Conservation (phyloP, 495 filamentous ascomycete species). For the Astrocystis sublimbata region DNA sequence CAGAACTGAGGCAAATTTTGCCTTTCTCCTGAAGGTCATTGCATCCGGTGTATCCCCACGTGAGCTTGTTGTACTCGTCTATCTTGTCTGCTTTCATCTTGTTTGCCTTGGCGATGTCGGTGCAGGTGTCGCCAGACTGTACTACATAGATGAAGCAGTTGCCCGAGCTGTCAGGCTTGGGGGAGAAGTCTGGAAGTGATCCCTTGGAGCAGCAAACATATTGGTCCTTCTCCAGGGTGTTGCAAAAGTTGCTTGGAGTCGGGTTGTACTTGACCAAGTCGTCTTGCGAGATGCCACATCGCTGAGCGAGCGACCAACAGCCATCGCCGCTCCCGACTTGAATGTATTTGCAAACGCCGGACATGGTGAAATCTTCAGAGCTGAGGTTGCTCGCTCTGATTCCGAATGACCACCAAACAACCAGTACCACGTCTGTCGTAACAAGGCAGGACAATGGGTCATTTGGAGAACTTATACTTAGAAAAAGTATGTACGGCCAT, state of each 20-base stretch:
- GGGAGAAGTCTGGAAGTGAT: neutral
- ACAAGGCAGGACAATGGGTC: too few species aligned
- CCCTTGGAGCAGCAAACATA: neutral
- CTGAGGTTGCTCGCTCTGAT: too few species aligned
- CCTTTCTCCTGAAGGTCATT: neutral
- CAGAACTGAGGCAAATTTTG: neutral
- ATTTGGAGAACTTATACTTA: too few species aligned
- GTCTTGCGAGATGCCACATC: neutral
- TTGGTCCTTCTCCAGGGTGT: neutral
- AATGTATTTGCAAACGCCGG: neutral
- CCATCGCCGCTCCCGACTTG: neutral
- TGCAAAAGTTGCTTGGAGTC: neutral
- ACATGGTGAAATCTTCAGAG: too few species aligned
- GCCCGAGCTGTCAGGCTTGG: neutral
- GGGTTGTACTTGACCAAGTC: neutral
- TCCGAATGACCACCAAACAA: too few species aligned
- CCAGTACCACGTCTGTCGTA: too few species aligned
- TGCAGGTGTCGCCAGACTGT: neutral
- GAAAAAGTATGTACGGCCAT: too few species aligned
- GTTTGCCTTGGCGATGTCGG: neutral
- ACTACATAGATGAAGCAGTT: neutral
- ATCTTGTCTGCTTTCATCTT: neutral
- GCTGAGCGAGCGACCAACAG: neutral
- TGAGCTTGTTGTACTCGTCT: neutral
- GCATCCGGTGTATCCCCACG: neutral